These are phyloP conservation scores for Hypoxylon lenormandii DNA, from an alignment of 495 filamentous ascomycete genomes.

Conservation along the genomic window DNA sequence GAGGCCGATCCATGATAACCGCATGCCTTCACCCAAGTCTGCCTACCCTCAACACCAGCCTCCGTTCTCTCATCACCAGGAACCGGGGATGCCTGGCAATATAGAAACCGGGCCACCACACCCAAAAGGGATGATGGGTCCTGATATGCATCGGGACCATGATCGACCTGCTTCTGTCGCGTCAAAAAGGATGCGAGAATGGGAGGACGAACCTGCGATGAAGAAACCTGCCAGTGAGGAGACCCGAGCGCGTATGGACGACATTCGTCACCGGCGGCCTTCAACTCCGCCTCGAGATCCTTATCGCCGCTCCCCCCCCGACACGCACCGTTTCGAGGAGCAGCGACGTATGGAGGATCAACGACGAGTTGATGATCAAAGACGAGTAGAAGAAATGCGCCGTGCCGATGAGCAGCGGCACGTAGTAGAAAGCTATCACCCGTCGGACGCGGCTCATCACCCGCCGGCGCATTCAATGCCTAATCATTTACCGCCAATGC, in stretches of 20 bases:
- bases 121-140: constrained; percentile 53
- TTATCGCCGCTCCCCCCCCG: constrained; percentile 81
- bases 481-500: constrained; percentile 76
- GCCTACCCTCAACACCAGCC: constrained; percentile 82
- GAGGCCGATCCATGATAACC: constrained; percentile 84
- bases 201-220: constrained; percentile 82
- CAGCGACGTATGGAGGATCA: constrained; percentile 65
- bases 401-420: constrained; percentile 74
- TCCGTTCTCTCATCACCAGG: constrained; percentile 76
- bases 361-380: constrained; percentile 62
- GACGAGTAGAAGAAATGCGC: constrained; percentile 58
- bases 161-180: constrained; percentile 83
- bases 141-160: constrained; percentile 73
- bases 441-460: constrained; percentile 90
- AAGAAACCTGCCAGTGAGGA: constrained; percentile 94
- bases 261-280: constrained; percentile 79
- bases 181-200: constrained; percentile 87
- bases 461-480: constrained; percentile 74
- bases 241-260: constrained; percentile 83
- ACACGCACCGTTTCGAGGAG: constrained; percentile 71
- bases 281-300: constrained; percentile 76
- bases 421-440: constrained; percentile 81
- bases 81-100: constrained; percentile 68
- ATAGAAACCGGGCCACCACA: constrained; percentile 81
- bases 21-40: constrained; percentile 83